A percentile compares a stretch with the other conserved stretches of the same genome.
Evolutionary conservation across 129 eudicot genomes (phyloP).

Genomic region (Flaveria trinervia): DNA sequence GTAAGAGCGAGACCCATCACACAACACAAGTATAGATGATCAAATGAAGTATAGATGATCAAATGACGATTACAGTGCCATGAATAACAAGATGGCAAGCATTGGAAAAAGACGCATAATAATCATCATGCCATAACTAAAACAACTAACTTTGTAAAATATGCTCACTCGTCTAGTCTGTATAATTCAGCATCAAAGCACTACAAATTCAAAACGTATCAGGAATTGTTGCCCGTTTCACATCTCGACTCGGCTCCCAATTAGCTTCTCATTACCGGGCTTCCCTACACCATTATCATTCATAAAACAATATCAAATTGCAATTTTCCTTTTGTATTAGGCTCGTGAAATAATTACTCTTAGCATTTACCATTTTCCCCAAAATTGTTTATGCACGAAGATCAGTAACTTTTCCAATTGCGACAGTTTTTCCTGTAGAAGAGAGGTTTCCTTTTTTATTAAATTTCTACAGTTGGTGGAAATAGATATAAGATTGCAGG

Average conservation of each 20-base stretch:
- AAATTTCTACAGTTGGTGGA: not conserved
- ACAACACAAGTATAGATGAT: slow-evolving; percentile 12
- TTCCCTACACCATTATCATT: not conserved
- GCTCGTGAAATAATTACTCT: not conserved
- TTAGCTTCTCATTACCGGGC: not conserved
- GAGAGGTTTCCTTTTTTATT: not conserved
- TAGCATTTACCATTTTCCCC: slow-evolving; percentile 32
- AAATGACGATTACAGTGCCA: not conserved
- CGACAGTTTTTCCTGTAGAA: slow-evolving; percentile 80
- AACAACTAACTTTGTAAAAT: slow-evolving; percentile 7
- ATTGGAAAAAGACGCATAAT: not conserved
- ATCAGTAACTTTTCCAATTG: slow-evolving; percentile 76
- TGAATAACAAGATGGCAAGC: not conserved
- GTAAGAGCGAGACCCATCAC: not conserved
- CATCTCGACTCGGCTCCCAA: slow-evolving; percentile 1
- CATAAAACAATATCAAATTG: not conserved
- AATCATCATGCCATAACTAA: slow-evolving; percentile 12
- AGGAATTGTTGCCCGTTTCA: not conserved
- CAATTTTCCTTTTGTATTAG: not conserved
- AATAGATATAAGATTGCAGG: not conserved
- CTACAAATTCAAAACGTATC: not conserved
- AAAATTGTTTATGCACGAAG: slow-evolving; percentile 53
- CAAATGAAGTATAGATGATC: slow-evolving; percentile 2
- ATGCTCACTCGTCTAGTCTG: slow-evolving; percentile 13
- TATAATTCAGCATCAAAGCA: slow-evolving; percentile 4